Conservation (phyloP, 1,284 basidiomycete genomes). For the Ceratobasidium sp. region DNA sequence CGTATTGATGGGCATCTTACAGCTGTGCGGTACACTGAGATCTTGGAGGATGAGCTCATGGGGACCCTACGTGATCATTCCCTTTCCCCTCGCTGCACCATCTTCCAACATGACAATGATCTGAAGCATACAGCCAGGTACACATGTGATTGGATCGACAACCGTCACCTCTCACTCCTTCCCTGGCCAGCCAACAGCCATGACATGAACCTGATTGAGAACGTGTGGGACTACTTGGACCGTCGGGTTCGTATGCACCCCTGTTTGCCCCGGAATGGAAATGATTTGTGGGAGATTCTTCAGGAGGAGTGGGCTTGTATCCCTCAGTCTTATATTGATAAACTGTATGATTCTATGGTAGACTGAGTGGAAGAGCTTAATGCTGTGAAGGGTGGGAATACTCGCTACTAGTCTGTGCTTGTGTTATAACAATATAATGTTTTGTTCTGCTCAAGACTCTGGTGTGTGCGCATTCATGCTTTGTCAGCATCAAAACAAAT, state of each 20-base stretch:
- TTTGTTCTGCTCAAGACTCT: neutral
- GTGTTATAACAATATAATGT: neutral
- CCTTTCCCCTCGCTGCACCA: neutral
- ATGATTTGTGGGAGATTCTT: slow-evolving; percentile 13
- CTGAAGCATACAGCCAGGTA: slow-evolving; percentile 26
- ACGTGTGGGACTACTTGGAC: slow-evolving; percentile 25
- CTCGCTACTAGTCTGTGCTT: neutral
- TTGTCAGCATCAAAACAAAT: neutral
- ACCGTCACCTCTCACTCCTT: slow-evolving; percentile 7
- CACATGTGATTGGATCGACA: neutral
- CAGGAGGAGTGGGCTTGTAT: slow-evolving; percentile 32
- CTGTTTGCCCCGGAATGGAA: neutral
- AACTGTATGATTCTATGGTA: slow-evolving; percentile 14
- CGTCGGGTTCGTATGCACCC: neutral
- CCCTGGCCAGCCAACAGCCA: slow-evolving; percentile 34
- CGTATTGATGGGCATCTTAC: slow-evolving; percentile 9
- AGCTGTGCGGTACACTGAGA: neutral
- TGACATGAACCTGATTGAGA: slow-evolving; percentile 20
- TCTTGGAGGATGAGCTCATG: neutral
- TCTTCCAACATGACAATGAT: slow-evolving; percentile 35
- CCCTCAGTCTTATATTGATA: slow-evolving; percentile 1
- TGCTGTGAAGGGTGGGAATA: neutral
- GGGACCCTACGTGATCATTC: neutral
- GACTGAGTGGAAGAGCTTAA: neutral
- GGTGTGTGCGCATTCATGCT: neutral